Conservation (phyloP, 805 yeast species). For the Yarrowia keelungensis region DNA sequence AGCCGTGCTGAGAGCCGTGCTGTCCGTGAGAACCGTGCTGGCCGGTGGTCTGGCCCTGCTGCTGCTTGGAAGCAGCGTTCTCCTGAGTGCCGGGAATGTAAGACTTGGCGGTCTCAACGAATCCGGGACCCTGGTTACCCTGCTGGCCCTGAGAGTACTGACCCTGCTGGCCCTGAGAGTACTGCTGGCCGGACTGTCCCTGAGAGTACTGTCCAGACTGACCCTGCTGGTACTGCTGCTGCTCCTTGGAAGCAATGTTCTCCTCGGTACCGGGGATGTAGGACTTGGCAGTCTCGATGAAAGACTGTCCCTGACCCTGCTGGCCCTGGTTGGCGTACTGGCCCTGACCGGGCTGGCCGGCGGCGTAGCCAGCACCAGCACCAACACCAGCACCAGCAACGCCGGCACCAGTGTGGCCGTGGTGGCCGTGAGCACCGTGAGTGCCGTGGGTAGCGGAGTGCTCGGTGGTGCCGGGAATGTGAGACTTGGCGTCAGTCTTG, state of each 20-base stretch:
- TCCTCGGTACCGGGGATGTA: slow-evolving; percentile 33
- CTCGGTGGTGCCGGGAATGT: slow-evolving; percentile 21
- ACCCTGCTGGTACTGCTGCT: slow-evolving; percentile 21
- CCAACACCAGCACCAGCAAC: slow-evolving; percentile 34
- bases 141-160: slow-evolving; percentile 9
- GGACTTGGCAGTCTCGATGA: slow-evolving; percentile 33
- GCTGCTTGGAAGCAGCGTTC: slow-evolving; percentile 30
- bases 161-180: neutral
- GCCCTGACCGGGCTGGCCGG: slow-evolving; percentile 8
- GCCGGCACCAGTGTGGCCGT: slow-evolving; percentile 20
- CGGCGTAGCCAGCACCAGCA: slow-evolving; percentile 30
- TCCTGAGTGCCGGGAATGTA: slow-evolving; percentile 34
- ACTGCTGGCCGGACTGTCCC: neutral
- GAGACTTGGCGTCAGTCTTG: slow-evolving; percentile 16
- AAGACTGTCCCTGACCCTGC: slow-evolving; percentile 19
- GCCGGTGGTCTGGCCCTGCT: slow-evolving; percentile 2
- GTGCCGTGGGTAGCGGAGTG: slow-evolving; percentile 12
- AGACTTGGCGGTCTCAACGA: slow-evolving; percentile 32
- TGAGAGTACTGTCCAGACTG: neutral
- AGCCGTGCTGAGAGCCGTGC: neutral
- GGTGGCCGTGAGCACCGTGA: slow-evolving; percentile 5
- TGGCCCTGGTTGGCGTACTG: neutral
- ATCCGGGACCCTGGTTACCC: neutral
- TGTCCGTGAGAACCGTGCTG: neutral
- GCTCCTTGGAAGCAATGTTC: slow-evolving; percentile 15